Evolutionary conservation across 164 flowering plant genomes (phyloP), one percentile per base, ranked within the genome.

Genomic region (Tetracentron sinense): DNA sequence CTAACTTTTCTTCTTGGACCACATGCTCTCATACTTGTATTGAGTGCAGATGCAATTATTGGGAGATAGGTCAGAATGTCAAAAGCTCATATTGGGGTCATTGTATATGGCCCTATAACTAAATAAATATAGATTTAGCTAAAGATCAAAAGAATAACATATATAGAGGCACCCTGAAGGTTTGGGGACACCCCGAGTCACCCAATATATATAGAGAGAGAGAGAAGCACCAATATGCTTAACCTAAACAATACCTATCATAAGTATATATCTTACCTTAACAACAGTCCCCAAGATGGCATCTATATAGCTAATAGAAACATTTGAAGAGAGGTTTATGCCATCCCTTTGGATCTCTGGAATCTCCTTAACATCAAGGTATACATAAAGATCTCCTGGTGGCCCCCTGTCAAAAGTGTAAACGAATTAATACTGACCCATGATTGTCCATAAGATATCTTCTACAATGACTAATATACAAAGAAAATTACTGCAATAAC

Each of bases 301-400:
- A 77, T 94, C 96, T 30, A 83, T 69, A 66, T 89, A 94, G 69
- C 85, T 75, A 47, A 94, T 73, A 33, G 96, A 72, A 66, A 94
- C 68, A 21, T 83, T 83, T 56, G 98, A 90, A 35, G 22, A 38
- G 50, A 94, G 96, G 78, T 89, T 86, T 75, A 94, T 85, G 70
- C 93, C 97, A 81, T 94, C 97, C 77, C 98, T 85, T 82, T 94
- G 87, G 55, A 94, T 94, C 81, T 84, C 98, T 17, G 86, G 72
- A 54, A 91, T 79, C 72, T 94, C 93, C 69, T 82, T 77, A 55
- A 91, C 87, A 38, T 87, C 95, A 75, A 94, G 95, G 71, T 87
- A 90, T 7, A 94, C 98, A 84, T 38, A 94, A 66, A 94, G 96
- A 78, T 94, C 97, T 54, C 98, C 98, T 11, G 95, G 83, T 61